Conservation (phyloP, 2,329 filamentous ascomycete genomes). For the Tolypocladium guangdongense region DNA sequence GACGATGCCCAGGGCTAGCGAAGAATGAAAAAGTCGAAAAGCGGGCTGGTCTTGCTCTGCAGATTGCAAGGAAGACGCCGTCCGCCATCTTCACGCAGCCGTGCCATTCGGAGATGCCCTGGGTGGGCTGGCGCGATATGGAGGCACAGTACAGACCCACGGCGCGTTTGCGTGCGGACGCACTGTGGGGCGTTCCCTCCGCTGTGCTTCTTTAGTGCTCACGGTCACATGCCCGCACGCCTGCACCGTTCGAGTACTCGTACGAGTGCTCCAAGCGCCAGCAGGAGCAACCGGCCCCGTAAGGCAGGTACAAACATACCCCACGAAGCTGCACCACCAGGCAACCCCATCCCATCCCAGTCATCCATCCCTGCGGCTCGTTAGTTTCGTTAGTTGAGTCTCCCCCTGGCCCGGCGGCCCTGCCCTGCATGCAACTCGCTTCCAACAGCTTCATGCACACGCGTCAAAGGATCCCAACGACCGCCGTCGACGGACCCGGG, state of each 20-base stretch:
- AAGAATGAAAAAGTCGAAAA: background rate
- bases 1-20: background rate
- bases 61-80: background rate
- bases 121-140: background rate
- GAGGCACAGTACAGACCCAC: background rate
- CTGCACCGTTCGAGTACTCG: background rate
- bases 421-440: background rate
- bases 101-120: background rate
- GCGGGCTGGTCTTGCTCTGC: background rate
- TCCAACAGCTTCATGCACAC: background rate
- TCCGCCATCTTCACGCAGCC: too few species aligned
- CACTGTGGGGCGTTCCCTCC: background rate
- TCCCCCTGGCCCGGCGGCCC: background rate
- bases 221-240: background rate
- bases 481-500: background rate
- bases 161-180: background rate
- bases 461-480: background rate
- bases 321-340: background rate
- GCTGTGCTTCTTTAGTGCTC: background rate
- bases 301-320: slow-evolving; percentile 3
- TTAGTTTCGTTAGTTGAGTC: background rate
- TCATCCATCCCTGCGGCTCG: too few species aligned
- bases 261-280: too few species aligned
- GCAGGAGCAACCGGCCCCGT: too few species aligned
- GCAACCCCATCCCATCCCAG: too few species aligned